phyloP scores from a whole-genome alignment of 495 filamentous ascomycete genomes.

The Xylaria venustula region DNA sequence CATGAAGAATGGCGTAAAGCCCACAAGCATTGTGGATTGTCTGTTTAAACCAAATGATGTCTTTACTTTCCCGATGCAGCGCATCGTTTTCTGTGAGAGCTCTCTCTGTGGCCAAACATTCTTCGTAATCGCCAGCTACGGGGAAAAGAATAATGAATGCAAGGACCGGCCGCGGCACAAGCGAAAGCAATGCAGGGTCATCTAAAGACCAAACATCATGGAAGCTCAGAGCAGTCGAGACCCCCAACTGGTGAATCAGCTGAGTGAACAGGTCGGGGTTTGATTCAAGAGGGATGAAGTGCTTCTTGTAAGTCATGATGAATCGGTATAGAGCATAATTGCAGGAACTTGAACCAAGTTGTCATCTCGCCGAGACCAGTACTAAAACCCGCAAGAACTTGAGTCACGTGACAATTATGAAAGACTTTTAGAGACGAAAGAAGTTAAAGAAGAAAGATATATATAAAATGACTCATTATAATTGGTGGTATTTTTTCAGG shows the following conservation, averaged over 20 bases:
- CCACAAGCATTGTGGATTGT: constrained; percentile 80
- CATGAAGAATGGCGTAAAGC: constrained; percentile 71
- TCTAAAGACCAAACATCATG: constrained; percentile 71
- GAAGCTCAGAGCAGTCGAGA: constrained; percentile 58
- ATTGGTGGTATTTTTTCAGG: too few relatives aligned
- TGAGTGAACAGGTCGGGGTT: constrained; percentile 43
- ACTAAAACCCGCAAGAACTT: too few relatives aligned
- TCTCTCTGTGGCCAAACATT: constrained; percentile 51
- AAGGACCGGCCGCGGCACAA: constrained; percentile 66
- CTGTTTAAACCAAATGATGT: constrained; percentile 72
- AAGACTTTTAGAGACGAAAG: too few relatives aligned
- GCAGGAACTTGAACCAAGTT: too few relatives aligned
- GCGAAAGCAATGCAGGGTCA: constrained; percentile 62
- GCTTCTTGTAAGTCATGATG: constrained; percentile 18
- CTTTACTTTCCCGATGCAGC: constrained; percentile 31
- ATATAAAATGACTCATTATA: too few relatives aligned
- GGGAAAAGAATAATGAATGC: constrained; percentile 74
- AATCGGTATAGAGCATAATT: too few relatives aligned
- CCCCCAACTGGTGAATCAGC: constrained; percentile 60
- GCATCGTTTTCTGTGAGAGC: constrained; percentile 33
- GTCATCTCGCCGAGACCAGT: too few relatives aligned
- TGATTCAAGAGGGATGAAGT: constrained; percentile 36
- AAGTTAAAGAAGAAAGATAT: too few relatives aligned
- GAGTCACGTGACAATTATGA: too few relatives aligned
- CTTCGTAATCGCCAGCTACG: constrained; percentile 54